These are phyloP conservation scores for Knoxdaviesia proteae DNA, from an alignment of 2,329 filamentous ascomycete genomes.

Conservation along the genomic window DNA sequence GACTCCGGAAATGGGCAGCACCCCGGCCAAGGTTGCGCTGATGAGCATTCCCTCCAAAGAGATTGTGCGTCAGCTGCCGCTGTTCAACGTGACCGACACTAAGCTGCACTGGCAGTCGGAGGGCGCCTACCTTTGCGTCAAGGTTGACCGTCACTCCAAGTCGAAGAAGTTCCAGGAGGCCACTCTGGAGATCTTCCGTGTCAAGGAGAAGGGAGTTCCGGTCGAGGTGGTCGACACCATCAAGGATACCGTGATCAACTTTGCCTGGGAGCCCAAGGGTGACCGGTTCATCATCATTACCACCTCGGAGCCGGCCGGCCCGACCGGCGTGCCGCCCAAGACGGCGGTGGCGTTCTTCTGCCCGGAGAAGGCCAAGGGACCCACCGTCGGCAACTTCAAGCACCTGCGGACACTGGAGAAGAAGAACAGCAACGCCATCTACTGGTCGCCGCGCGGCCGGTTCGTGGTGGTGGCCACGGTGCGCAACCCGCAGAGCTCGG, in stretches of 20 bases:
- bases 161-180: conserved; percentile 96
- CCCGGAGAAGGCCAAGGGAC: conserved; percentile 78
- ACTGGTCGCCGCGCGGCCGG: conserved; percentile 91
- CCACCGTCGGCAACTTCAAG: conserved; percentile 78
- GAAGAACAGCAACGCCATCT: conserved; percentile 99
- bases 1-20: conserved; percentile 95
- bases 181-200: conserved; percentile 93
- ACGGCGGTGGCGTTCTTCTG: conserved; percentile 92
- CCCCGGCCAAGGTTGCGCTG: conserved; percentile 86
- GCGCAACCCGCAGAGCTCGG: conserved; percentile 77
- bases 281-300: conserved; percentile 96
- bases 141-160: conserved; percentile 97
- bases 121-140: conserved; percentile 83
- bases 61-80: conserved; percentile 79
- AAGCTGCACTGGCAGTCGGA: conserved; percentile 99
- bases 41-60: conserved; percentile 95
- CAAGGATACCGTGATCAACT: conserved; percentile 98
- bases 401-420: conserved; percentile 88
- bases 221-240: conserved; percentile 95
- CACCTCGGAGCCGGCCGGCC: conserved; percentile 60
- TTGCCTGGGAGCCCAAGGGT: conserved; percentile 97
- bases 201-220: conserved; percentile 92
- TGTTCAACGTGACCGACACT: conserved; percentile 93
- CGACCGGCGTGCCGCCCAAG: conserved; percentile 74
- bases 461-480: conserved; percentile 92